Evolutionary conservation across 2,329 filamentous ascomycete species (phyloP).

Genomic region (Curvularia sp.): DNA sequence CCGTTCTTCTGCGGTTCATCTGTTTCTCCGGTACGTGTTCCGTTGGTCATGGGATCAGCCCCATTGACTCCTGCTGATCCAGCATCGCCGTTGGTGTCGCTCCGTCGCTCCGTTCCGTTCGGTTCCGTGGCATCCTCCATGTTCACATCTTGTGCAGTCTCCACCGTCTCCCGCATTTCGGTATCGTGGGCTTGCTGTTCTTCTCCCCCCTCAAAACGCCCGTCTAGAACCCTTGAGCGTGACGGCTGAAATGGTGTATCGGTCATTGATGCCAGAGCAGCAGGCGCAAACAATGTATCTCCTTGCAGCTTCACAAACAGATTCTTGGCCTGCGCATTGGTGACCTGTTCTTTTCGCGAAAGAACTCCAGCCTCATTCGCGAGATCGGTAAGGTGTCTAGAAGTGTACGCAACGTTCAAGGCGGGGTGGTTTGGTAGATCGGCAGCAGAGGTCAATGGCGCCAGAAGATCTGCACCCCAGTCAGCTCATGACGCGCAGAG

Average conservation of each 20-base stretch:
- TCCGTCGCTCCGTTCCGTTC: conserved; percentile 24
- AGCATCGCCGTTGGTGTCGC: conserved; percentile 23
- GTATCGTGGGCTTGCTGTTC: conserved; percentile 12
- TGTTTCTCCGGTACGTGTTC: conserved; percentile 23
- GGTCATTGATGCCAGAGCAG: conserved; percentile 60
- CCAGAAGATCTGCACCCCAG: conserved; percentile 68
- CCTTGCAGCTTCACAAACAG: conserved; percentile 76
- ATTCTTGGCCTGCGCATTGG: conserved; percentile 76
- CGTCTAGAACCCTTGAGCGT: conserved; percentile 21
- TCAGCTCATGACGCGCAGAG: conserved; percentile 32
- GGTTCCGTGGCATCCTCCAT: conserved; percentile 38
- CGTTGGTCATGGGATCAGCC: conserved; percentile 33
- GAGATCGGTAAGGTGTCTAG: conserved; percentile 74
- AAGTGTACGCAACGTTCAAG: conserved; percentile 76
- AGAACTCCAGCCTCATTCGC: conserved; percentile 72
- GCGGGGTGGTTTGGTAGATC: conserved; percentile 78
- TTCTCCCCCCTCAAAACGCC: conserved; percentile 20
- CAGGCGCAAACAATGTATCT: conserved; percentile 72
- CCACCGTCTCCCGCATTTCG: conserved; percentile 25
- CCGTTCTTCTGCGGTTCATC: conserved; percentile 35
- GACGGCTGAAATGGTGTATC: conserved; percentile 35
- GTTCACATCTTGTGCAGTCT: conserved; percentile 32
- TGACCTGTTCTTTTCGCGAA: conserved; percentile 76
- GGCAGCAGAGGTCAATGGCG: conserved; percentile 76
- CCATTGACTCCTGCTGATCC: conserved; percentile 24